These are phyloP conservation scores for Heliamphora exappendiculata DNA, from an alignment of 148 eudicot genomes.

Conservation along the genomic window DNA sequence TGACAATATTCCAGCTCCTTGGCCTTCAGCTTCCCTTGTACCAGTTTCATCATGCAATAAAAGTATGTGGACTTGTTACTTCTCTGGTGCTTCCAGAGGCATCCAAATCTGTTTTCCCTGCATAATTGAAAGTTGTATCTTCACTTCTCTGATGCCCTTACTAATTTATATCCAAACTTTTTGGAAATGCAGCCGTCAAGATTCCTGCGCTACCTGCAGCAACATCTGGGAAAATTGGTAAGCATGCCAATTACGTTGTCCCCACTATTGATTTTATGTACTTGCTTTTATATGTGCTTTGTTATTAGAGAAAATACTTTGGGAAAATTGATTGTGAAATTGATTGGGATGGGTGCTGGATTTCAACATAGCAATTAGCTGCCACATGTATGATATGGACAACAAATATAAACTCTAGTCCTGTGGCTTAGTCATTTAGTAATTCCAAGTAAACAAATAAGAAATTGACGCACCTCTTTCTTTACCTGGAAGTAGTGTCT, in stretches of 20 bases:
- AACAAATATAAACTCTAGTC: not conserved
- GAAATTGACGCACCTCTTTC: too few relatives aligned
- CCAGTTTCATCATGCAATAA: constrained; percentile 78
- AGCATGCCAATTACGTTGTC: not conserved
- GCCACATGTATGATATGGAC: not conserved
- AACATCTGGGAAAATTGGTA: constrained; percentile 74
- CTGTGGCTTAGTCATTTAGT: not conserved
- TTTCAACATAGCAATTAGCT: not conserved
- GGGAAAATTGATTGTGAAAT: not conserved
- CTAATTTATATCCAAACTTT: not conserved
- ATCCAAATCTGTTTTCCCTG: not conserved
- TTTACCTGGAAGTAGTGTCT: too few relatives aligned
- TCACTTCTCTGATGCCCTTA: not conserved
- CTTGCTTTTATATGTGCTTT: not conserved
- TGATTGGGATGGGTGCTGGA: not conserved
- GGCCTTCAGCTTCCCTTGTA: constrained; percentile 73
- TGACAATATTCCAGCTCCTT: constrained; percentile 93
- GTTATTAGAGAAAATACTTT: not conserved
- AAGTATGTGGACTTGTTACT: constrained; percentile 38
- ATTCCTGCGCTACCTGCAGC: constrained; percentile 93
- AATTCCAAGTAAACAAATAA: too few relatives aligned
- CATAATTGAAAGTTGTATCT: not conserved
- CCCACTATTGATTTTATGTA: not conserved
- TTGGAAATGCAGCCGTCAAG: constrained; percentile 24
- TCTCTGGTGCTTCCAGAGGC: not conserved